Evolutionary conservation across 805 yeast genomes (phyloP).

Genomic region (Blastobotrys peoriensis): DNA sequence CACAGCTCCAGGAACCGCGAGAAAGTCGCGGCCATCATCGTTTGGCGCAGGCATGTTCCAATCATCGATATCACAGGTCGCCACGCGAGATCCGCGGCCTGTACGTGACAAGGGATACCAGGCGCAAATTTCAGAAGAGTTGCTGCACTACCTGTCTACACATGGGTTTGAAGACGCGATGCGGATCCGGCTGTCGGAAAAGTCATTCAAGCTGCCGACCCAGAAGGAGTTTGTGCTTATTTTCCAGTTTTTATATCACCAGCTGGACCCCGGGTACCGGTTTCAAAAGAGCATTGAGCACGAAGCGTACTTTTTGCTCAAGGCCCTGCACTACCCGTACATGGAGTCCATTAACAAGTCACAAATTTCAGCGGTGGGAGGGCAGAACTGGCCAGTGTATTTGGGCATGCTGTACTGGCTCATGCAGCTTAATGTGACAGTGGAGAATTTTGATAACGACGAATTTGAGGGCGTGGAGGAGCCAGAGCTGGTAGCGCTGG

Average conservation of each 20-base stretch:
- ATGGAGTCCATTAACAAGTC: slow-evolving; percentile 74
- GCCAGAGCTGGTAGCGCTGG: slow-evolving; percentile 40
- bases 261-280: slow-evolving; percentile 72
- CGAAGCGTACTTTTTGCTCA: slow-evolving; percentile 66
- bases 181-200: slow-evolving; percentile 60
- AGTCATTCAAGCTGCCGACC: slow-evolving; percentile 69
- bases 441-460: slow-evolving; percentile 35
- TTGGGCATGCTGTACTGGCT: slow-evolving; percentile 83
- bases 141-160: slow-evolving; percentile 54
- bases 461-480: slow-evolving; percentile 28
- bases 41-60: slow-evolving; percentile 12
- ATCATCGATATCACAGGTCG: slow-evolving; percentile 2
- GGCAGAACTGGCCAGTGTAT: slow-evolving; percentile 74
- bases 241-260: slow-evolving; percentile 72
- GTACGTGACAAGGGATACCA: slow-evolving; percentile 68
- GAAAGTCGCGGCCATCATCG: slow-evolving; percentile 15
- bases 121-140: slow-evolving; percentile 55
- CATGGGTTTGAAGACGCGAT: slow-evolving; percentile 70
- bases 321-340: slow-evolving; percentile 69
- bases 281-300: slow-evolving; percentile 65
- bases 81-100: slow-evolving; percentile 61
- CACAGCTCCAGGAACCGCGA: neutral
- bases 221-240: slow-evolving; percentile 77
- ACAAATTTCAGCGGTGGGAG: slow-evolving; percentile 87
- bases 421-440: slow-evolving; percentile 46